These are phyloP conservation scores for Lotus japonicus DNA, from an alignment of 306 rosid genomes.

Conservation along the genomic window DNA sequence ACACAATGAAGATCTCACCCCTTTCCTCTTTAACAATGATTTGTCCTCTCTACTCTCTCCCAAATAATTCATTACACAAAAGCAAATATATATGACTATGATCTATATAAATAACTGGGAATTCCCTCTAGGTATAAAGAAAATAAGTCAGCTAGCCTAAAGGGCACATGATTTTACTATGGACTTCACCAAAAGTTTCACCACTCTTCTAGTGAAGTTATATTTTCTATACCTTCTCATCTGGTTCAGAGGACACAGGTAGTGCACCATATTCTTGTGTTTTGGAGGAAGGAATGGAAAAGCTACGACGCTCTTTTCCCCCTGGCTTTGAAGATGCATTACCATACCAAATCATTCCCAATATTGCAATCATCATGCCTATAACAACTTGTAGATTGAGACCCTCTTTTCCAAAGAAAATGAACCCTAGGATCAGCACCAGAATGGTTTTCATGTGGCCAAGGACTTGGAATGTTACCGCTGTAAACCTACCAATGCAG, in stretches of 20 bases:
- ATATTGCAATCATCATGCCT: slow-evolving; percentile 70
- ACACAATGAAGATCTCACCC: not conserved
- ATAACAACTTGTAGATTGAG: slow-evolving; percentile 68
- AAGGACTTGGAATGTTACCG: slow-evolving; percentile 81
- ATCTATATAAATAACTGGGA: slow-evolving; percentile 36
- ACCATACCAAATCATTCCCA: slow-evolving; percentile 89
- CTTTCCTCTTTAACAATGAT: not conserved
- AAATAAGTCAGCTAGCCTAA: slow-evolving; percentile 39
- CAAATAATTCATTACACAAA: slow-evolving; percentile 19
- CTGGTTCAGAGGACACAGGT: slow-evolving; percentile 49
- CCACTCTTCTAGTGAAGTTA: slow-evolving; percentile 12
- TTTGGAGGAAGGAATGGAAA: slow-evolving; percentile 40
- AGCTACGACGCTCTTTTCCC: slow-evolving; percentile 73
- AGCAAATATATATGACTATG: slow-evolving; percentile 13
- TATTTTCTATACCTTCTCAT: slow-evolving; percentile 53
- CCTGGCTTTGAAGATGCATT: slow-evolving; percentile 88
- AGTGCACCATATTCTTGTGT: slow-evolving; percentile 43
- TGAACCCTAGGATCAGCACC: slow-evolving; percentile 73
- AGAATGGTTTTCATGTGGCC: slow-evolving; percentile 91
- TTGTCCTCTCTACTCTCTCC: slow-evolving; percentile 5
- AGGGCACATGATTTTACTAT: slow-evolving; percentile 19
- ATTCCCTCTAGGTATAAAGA: slow-evolving; percentile 33
- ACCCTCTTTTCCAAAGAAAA: slow-evolving; percentile 87
- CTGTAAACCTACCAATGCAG: slow-evolving; percentile 90
- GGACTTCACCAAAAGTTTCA: slow-evolving; percentile 19